A percentile compares a stretch with the other conserved stretches of the same genome.
phyloP scores from a whole-genome alignment of 1,284 basidiomycete species.

The Ustilago cynodontis region DNA sequence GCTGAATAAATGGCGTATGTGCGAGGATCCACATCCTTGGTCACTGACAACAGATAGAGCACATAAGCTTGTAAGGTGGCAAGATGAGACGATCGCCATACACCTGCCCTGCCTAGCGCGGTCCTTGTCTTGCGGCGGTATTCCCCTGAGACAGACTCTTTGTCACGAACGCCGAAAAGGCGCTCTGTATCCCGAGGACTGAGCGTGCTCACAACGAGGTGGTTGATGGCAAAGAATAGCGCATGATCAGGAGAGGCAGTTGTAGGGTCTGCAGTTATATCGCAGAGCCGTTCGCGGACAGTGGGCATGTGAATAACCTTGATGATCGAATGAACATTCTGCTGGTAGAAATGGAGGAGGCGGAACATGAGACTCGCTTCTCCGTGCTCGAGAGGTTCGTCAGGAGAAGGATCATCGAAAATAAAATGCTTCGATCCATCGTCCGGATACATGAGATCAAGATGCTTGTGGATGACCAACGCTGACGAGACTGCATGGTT shows the following conservation, averaged over 20 bases:
- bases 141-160: neutral
- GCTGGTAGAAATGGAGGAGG: conserved; percentile 21
- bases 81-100: conserved; percentile 16
- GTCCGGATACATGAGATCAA: conserved; percentile 26
- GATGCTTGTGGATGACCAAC: conserved; percentile 17
- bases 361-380: conserved; percentile 27
- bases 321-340: conserved; percentile 23
- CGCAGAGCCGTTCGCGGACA: conserved; percentile 16
- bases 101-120: conserved; percentile 12
- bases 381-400: conserved; percentile 11
- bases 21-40: conserved; percentile 20
- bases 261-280: conserved; percentile 7
- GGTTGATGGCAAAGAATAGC: conserved; percentile 5
- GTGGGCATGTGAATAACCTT: conserved; percentile 20
- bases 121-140: conserved; percentile 19
- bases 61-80: conserved; percentile 18
- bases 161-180: too few relatives aligned
- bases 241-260: conserved; percentile 8
- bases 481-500: conserved; percentile 7
- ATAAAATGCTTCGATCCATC: conserved; percentile 14
- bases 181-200: too few relatives aligned
- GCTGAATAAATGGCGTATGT: conserved; percentile 7
- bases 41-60: conserved; percentile 18
- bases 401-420: conserved; percentile 24
- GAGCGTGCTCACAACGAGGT: too few relatives aligned